Base-by-base conservation (phyloP, 306 rosid genomes). In the Prunus mongolica region DNA sequence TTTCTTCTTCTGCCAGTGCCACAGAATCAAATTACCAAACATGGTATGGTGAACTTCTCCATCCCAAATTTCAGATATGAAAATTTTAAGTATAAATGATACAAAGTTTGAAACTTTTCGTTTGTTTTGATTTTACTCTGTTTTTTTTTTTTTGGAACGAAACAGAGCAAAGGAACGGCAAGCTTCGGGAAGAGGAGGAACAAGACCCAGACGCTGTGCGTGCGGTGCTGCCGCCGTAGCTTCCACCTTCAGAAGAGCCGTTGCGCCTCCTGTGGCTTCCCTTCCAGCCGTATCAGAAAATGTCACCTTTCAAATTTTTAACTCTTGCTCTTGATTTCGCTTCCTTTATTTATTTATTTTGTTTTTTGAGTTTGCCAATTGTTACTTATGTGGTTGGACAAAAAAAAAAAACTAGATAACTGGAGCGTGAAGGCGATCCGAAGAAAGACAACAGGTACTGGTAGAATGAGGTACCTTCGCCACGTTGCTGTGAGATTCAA, bases 211-310 rank as follows among this genome's bases (percentile, higher is more conserved):
- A 45, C 78, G 22, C 73, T 65, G 50, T 79, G 74, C 25, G 38
- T 64, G 70, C 10, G 72, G 69, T 62, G 76, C 44, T 66, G 81
- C 15, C 55, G 65, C 19, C 30, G 57, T 16, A 79, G 67, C 73
- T 79, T 79, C 38, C 82, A 79, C 15, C 82, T 72, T 61, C 73
- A 28, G 74, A 54, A 72, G 77, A 79, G 67, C 28, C 82, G 74
- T 1, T 79, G 69, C 12, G 65, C 68, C 54, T 45, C 73, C 49
- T 79, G 44, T 47, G 78, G 52, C 18, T 78, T 61, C 55, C 78
- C 67, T n/a, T 61, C 82, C 34, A n/a, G 65, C 56, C 74, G 50
- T 22, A 45, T 41, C 55, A 28, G 69, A 74, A 79, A 41, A 12
- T 69, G 70, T 69, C 8, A 2, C 10, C 56, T 5, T 61, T 16